Conservation (phyloP, 2,329 filamentous ascomycete species). For the Alternaria brassicae region DNA sequence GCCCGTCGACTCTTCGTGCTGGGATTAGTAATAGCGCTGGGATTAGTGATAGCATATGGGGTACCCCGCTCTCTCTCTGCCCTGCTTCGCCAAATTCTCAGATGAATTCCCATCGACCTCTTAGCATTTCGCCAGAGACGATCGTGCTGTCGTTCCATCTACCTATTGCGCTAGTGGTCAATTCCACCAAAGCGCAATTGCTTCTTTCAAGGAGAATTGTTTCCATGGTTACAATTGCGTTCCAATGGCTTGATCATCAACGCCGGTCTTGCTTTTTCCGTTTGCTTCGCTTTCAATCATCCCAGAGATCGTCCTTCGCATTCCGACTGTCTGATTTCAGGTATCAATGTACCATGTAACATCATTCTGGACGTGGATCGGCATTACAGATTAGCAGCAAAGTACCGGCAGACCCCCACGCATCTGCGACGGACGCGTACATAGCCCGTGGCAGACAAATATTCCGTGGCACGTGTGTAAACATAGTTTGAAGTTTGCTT, state of each 20-base stretch:
- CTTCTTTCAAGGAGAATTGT: conserved; percentile 4
- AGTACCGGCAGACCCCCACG: conserved; percentile 16
- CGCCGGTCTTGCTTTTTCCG: conserved; percentile 1
- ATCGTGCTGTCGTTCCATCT: neutral
- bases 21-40: conserved; percentile 10
- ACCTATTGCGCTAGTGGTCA: neutral
- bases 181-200: conserved; percentile 1
- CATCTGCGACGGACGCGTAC: neutral
- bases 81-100: conserved; percentile 7
- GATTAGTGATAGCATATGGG: conserved; percentile 16
- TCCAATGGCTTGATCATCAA: conserved; percentile 1
- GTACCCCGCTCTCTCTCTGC: conserved; percentile 16
- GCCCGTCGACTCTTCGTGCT: conserved; percentile 12
- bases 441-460: neutral
- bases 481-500: conserved; percentile 1
- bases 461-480: neutral
- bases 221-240: conserved; percentile 1
- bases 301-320: conserved; percentile 4
- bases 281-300: conserved; percentile 15
- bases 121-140: neutral
- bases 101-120: conserved; percentile 1
- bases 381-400: neutral
- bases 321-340: conserved; percentile 2
- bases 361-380: neutral
- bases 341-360: conserved; percentile 5